Conservation (phyloP, 1,139 yeast species). For the Candida tunisiensis region DNA sequence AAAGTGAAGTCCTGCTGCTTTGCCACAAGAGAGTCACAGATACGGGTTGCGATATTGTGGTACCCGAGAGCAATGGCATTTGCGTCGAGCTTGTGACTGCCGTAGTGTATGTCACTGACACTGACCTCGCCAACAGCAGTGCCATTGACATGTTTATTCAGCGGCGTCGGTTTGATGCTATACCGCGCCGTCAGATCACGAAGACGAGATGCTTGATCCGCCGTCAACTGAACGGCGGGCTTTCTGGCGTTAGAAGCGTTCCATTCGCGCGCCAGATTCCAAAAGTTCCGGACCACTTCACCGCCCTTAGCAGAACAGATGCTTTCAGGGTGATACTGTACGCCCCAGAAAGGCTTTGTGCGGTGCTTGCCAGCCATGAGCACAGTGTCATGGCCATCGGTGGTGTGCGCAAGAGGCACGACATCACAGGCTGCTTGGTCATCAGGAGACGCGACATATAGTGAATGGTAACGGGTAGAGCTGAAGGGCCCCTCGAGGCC, state of each 20-base stretch:
- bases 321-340: slow-evolving; percentile 96
- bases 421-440: slow-evolving; percentile 6
- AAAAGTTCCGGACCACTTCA: slow-evolving; percentile 43
- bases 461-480: slow-evolving; percentile 81
- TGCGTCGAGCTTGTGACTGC: slow-evolving; percentile 1
- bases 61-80: slow-evolving; percentile 1
- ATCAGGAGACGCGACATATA: slow-evolving; percentile 29
- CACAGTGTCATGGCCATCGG: slow-evolving; percentile 17
- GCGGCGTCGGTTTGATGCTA: neutral
- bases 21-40: slow-evolving; percentile 30
- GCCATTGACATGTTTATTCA: neutral
- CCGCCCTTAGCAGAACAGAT: slow-evolving; percentile 63
- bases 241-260: slow-evolving; percentile 13
- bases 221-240: slow-evolving; percentile 1
- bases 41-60: slow-evolving; percentile 16
- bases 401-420: slow-evolving; percentile 9
- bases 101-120: slow-evolving; percentile 1
- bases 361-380: slow-evolving; percentile 69
- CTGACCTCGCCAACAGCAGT: slow-evolving; percentile 1
- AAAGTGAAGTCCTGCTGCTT: slow-evolving; percentile 30
- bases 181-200: no score
- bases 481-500: slow-evolving; percentile 29
- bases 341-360: slow-evolving; percentile 64
- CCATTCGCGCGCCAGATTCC: slow-evolving; percentile 30
- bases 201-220: no score